Evolutionary conservation across 257 asterid genomes (phyloP).

Genomic region (Solanum lycopersicoides): DNA sequence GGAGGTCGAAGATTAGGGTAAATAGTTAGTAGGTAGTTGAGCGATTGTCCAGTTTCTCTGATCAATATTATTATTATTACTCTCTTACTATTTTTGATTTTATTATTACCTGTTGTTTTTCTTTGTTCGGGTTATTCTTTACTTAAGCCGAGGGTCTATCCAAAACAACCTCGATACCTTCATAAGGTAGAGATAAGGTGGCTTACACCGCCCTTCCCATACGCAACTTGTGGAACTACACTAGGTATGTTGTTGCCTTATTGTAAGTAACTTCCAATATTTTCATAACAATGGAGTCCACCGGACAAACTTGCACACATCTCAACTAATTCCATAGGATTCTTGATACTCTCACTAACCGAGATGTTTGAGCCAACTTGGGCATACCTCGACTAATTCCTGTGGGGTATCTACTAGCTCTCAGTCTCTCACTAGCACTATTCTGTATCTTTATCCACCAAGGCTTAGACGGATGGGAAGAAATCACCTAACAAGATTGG

Average conservation of each 20-base stretch:
- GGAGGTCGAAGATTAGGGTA: not conserved
- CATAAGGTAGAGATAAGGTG: not conserved
- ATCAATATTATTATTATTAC: not conserved
- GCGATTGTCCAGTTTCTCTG: not conserved
- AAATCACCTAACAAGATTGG: not conserved
- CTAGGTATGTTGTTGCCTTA: not conserved
- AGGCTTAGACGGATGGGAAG: not conserved
- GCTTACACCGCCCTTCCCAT: not conserved
- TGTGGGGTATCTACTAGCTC: not conserved
- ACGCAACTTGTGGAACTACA: not conserved
- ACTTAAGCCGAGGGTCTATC: not conserved
- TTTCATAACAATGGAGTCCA: not conserved
- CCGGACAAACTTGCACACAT: accelerated
- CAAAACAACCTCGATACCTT: not conserved
- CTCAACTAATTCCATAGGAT: not conserved
- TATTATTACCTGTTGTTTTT: not conserved
- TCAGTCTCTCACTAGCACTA: not conserved
- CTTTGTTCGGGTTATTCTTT: not conserved
- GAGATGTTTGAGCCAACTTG: not conserved
- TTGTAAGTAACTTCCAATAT: not conserved
- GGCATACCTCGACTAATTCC: not conserved
- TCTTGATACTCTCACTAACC: not conserved
- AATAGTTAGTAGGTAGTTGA: not conserved
- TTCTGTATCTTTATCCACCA: not conserved
- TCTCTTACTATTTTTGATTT: not conserved